phyloP scores from a whole-genome alignment of 805 yeast genomes.

The Kregervanrija delftensis region DNA sequence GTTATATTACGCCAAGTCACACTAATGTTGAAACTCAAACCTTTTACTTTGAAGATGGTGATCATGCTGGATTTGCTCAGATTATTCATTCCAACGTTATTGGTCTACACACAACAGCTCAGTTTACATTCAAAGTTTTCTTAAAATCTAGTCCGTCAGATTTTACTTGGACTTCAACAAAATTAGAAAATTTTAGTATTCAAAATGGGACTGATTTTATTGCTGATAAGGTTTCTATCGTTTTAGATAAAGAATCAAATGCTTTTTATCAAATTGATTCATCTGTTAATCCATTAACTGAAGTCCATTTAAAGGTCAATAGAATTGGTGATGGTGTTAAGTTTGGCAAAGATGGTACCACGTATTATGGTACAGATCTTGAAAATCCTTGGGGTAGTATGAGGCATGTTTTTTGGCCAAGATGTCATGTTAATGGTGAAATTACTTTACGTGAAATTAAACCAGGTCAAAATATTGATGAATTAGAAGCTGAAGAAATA shows the following conservation, averaged over 20 bases:
- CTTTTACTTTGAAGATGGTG: constrained; percentile 68
- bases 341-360: constrained; percentile 82
- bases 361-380: constrained; percentile 79
- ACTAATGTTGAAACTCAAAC: constrained; percentile 96
- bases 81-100: constrained; percentile 88
- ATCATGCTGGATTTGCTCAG: constrained; percentile 83
- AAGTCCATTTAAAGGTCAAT: constrained; percentile 60
- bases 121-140: constrained; percentile 82
- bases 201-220: constrained; percentile 66
- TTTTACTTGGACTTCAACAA: constrained; percentile 85
- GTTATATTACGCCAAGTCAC: constrained; percentile 65
- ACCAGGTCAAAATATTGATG: constrained; percentile 12
- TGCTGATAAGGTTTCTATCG: constrained; percentile 68
- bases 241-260: constrained; percentile 39
- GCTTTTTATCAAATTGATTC: constrained; percentile 49
- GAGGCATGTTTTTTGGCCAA: constrained; percentile 97
- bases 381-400: constrained; percentile 93
- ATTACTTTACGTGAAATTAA: constrained; percentile 37
- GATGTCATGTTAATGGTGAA: constrained; percentile 65
- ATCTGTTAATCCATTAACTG: constrained; percentile 59
- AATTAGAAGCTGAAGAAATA: constrained; percentile 10
- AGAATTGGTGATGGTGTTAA: constrained; percentile 74
- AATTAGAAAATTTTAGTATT: constrained; percentile 68
- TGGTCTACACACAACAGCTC: constrained; percentile 85
- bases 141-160: constrained; percentile 45